phyloP scores from a whole-genome alignment of 2,329 filamentous ascomycete genomes.

The Apiospora marii region DNA sequence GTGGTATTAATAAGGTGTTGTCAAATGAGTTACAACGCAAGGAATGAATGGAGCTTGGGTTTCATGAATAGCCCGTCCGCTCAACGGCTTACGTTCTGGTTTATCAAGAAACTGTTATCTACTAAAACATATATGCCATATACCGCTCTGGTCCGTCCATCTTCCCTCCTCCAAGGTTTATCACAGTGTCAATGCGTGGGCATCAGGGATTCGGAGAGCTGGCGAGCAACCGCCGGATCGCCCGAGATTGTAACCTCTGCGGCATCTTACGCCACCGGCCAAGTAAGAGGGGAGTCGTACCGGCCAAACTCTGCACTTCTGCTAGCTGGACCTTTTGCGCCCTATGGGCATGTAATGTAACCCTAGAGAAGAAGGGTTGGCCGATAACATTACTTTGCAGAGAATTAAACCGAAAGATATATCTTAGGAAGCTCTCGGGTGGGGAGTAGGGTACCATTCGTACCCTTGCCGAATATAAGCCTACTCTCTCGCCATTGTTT shows the following conservation, averaged over 20 bases:
- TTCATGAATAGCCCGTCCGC: background rate
- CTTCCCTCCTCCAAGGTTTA: background rate
- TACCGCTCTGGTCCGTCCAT: background rate
- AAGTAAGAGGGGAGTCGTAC: background rate
- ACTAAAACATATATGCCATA: conserved; percentile 7
- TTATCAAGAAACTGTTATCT: conserved; percentile 7
- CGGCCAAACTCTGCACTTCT: background rate
- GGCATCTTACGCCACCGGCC: background rate
- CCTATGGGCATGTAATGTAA: background rate
- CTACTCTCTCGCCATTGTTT: too few relatives aligned
- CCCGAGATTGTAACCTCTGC: background rate
- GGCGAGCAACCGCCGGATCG: background rate
- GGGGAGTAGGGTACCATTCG: too few relatives aligned
- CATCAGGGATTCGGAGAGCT: background rate
- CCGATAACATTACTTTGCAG: background rate
- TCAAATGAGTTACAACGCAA: background rate
- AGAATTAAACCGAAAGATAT: conserved; percentile 4
- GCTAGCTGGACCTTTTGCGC: background rate
- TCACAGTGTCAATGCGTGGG: conserved; percentile 14
- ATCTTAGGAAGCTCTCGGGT: background rate
- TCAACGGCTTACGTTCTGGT: background rate
- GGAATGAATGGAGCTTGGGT: conserved; percentile 6
- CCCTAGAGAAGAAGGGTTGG: background rate
- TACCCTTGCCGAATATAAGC: too few relatives aligned
- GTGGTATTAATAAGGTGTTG: background rate